phyloP scores from a whole-genome alignment of 148 eudicot genomes.

The Nepenthes mirabilis region DNA sequence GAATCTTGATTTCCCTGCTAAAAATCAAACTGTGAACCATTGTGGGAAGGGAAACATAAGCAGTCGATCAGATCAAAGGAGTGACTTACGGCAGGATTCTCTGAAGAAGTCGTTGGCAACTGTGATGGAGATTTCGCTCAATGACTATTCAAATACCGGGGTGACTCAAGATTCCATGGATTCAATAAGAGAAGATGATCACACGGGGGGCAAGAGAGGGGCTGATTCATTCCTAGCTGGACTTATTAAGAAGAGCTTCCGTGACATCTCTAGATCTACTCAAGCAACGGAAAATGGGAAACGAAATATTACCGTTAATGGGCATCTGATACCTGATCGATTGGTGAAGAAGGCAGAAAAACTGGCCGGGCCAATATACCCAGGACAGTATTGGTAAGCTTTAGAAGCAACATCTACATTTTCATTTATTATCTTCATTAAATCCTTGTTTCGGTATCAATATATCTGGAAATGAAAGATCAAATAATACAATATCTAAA shows the following conservation, averaged over 20 bases:
- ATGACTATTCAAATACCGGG: constrained; percentile 43
- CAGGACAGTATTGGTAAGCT: constrained; percentile 85
- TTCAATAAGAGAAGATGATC: constrained; percentile 40
- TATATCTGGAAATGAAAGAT: no score
- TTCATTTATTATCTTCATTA: not conserved
- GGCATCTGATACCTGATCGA: constrained; percentile 62
- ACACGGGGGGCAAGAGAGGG: constrained; percentile 38
- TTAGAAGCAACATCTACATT: not conserved
- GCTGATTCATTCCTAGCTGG: constrained; percentile 59
- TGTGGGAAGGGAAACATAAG: constrained; percentile 60
- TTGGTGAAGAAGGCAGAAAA: constrained; percentile 81
- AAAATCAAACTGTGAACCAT: constrained; percentile 31
- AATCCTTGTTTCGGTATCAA: not conserved
- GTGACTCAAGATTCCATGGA: constrained; percentile 48
- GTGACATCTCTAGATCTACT: constrained; percentile 34
- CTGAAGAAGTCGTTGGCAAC: constrained; percentile 61
- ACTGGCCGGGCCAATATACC: constrained; percentile 64
- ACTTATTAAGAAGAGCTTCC: constrained; percentile 56
- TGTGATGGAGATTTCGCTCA: constrained; percentile 67
- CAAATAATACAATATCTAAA: no score
- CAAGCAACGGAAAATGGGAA: constrained; percentile 30
- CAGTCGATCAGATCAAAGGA: constrained; percentile 39
- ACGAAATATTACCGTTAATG: constrained; percentile 56
- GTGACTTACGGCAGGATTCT: constrained; percentile 28
- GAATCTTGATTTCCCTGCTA: constrained; percentile 54